Evolutionary conservation across 2,329 filamentous ascomycete genomes (phyloP), one percentile per base, ranked within the genome.

Genomic region (Neonectria sp.): DNA sequence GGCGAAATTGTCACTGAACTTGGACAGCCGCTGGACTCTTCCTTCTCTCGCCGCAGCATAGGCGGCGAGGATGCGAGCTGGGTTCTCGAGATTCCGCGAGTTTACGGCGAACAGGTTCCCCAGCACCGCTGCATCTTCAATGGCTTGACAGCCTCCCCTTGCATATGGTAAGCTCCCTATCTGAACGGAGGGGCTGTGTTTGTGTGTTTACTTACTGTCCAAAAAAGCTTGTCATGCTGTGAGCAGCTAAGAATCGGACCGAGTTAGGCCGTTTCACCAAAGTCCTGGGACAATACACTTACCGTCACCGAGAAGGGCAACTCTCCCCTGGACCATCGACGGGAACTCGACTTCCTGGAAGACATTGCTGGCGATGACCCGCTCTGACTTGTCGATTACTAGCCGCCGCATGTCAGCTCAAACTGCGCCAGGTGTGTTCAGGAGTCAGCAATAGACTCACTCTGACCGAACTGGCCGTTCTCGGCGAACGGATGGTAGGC

Each of bases 361-460:
- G 55, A 65, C 62, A 21, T 65, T 65, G 55, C 62, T 65, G 40
- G 62, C 62, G 25, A 65, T 65, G 62, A 65, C 62, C 12, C 62
- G 62, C 55, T 65, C 62, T n/a, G 62, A 65, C 49, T 60, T 65
- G 62, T 65, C 62, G 29, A 65, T 55, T 31, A 65, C 62, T 65
- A 15, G 29, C n/a, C 43, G 51, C 49, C 40, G 27, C 40, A 35
- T 33, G 59, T 52, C 49, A 52, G 49, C 40, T 62, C 46, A 37
- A 25, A 8, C 27, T 24, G 9, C 59, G 40, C 17, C 12, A 12
- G 3, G 17, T 12, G 24, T 48, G 27, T 29, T 31, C 13, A 40
- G 6, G 24, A 58, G 55, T 63, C 55, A 51, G 35, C 46, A 58
- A 43, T 12, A n/a, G 8, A 60, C 62, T 37, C 51, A 65, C 62